Conservation (phyloP, 2,329 filamentous ascomycete species). For the Colletotrichum sp. region DNA sequence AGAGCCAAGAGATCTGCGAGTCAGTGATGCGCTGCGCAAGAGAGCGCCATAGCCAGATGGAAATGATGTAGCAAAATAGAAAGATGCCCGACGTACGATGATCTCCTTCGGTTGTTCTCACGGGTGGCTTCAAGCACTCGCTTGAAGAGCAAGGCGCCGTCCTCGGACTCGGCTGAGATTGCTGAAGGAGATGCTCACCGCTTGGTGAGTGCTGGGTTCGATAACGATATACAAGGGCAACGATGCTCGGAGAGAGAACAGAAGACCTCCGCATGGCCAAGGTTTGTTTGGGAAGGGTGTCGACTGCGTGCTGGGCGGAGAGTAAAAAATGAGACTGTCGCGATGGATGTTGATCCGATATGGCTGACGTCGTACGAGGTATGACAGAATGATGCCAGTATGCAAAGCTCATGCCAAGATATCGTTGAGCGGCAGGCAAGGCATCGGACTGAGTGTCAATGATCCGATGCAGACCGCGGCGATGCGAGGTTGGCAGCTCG, state of each 20-base stretch:
- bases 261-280: not conserved
- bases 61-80: not conserved
- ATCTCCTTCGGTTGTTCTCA: not conserved
- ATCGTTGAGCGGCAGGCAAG: not conserved
- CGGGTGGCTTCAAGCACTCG: not conserved
- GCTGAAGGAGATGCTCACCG: not conserved
- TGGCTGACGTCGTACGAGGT: not conserved
- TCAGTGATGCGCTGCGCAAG: not conserved
- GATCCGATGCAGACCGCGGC: not conserved
- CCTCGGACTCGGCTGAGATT: not conserved
- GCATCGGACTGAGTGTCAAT: not conserved
- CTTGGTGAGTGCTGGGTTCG: not conserved
- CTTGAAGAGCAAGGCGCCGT: not conserved
- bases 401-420: not conserved
- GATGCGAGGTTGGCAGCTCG: not conserved
- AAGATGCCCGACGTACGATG: not conserved
- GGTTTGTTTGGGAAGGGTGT: not conserved
- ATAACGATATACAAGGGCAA: not conserved
- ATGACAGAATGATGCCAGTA: not conserved
- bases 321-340: not conserved
- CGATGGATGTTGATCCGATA: not conserved
- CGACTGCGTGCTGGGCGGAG: not conserved
- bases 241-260: not conserved
- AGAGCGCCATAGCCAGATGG: not conserved
- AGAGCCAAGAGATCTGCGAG: not conserved